phyloP scores from a whole-genome alignment of 192 early-diverging fungal genomes.

The Entomortierella chlamydospora region DNA sequence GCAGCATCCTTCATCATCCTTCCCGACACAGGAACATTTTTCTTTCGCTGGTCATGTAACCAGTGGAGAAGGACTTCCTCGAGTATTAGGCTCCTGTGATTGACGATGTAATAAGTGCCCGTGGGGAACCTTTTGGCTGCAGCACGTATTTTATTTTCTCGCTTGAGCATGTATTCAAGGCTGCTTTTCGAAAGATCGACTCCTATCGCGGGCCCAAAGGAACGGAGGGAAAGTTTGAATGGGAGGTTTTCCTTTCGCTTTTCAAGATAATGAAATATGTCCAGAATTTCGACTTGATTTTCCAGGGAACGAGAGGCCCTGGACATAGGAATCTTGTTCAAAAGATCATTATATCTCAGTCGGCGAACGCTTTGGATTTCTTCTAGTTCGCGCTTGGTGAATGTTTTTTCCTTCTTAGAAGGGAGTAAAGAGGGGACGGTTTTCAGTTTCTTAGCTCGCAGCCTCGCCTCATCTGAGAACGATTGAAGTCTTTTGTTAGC shows the following conservation, averaged over 20 bases:
- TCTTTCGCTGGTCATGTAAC: constrained; percentile 6
- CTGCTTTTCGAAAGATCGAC: background rate
- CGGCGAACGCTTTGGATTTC: too few relatives aligned
- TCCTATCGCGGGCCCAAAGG: constrained; percentile 10
- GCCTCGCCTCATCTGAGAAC: too few relatives aligned
- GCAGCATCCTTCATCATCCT: constrained; percentile 2
- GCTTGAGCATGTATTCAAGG: background rate
- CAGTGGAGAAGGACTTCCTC: constrained; percentile 3
- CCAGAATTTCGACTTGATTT: constrained; percentile 7
- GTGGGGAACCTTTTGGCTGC: background rate
- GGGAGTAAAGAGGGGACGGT: too few relatives aligned
- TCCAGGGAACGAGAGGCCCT: background rate
- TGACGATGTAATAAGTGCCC: constrained; percentile 6
- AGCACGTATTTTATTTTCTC: constrained; percentile 2
- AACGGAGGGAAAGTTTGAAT: background rate
- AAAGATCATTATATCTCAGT: too few relatives aligned
- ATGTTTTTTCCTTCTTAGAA: too few relatives aligned
- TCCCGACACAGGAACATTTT: background rate
- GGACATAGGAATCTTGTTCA: background rate
- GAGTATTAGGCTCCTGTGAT: background rate
- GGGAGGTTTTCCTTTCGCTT: background rate
- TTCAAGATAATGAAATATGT: constrained; percentile 12
- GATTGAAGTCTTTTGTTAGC: too few relatives aligned
- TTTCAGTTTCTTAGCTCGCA: too few relatives aligned
- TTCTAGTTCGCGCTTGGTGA: too few relatives aligned